These are phyloP conservation scores for Nakazawaea sp. DNA, from an alignment of 805 yeast species.

Conservation along the genomic window DNA sequence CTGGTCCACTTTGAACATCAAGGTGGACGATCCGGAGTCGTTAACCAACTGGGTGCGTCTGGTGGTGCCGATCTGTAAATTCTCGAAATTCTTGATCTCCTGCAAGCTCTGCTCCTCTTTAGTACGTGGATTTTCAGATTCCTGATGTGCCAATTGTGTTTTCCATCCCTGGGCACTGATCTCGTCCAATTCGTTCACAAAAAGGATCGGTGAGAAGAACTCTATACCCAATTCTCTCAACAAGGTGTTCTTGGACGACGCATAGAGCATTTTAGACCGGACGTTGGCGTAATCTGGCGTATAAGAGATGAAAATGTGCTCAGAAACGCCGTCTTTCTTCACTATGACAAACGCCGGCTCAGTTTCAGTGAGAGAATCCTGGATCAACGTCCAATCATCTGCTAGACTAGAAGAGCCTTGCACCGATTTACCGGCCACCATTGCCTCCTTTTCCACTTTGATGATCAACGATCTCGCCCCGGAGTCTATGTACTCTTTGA, in stretches of 20 bases:
- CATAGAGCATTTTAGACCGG: slow-evolving; percentile 86
- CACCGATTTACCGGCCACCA: slow-evolving; percentile 26
- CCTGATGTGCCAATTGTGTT: slow-evolving; percentile 27
- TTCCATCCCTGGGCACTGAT: slow-evolving; percentile 42
- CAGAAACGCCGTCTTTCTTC: slow-evolving; percentile 23
- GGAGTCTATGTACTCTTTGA: slow-evolving; percentile 33
- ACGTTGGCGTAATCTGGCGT: slow-evolving; percentile 86
- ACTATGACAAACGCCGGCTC: slow-evolving; percentile 47
- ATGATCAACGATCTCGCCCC: slow-evolving; percentile 22
- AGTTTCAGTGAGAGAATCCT: slow-evolving; percentile 22
- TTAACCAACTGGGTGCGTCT: slow-evolving; percentile 17
- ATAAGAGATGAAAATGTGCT: slow-evolving; percentile 63
- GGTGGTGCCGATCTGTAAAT: slow-evolving; percentile 25
- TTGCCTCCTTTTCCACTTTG: slow-evolving; percentile 22
- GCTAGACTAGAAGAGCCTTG: slow-evolving; percentile 22
- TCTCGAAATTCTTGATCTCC: slow-evolving; percentile 37
- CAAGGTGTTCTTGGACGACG: slow-evolving; percentile 78
- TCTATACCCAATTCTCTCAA: slow-evolving; percentile 65
- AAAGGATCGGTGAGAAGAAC: slow-evolving; percentile 40
- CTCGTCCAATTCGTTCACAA: slow-evolving; percentile 53
- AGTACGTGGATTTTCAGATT: slow-evolving; percentile 42
- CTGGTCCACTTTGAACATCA: slow-evolving; percentile 11
- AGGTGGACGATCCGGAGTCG: slow-evolving; percentile 11
- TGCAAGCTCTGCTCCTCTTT: slow-evolving; percentile 48
- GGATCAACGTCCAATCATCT: slow-evolving; percentile 29